Percentiles rank a stretch among this genome's conserved stretches.
Evolutionary conservation across 1,284 basidiomycete species (phyloP).

Genomic region (Cronartium quercuum): DNA sequence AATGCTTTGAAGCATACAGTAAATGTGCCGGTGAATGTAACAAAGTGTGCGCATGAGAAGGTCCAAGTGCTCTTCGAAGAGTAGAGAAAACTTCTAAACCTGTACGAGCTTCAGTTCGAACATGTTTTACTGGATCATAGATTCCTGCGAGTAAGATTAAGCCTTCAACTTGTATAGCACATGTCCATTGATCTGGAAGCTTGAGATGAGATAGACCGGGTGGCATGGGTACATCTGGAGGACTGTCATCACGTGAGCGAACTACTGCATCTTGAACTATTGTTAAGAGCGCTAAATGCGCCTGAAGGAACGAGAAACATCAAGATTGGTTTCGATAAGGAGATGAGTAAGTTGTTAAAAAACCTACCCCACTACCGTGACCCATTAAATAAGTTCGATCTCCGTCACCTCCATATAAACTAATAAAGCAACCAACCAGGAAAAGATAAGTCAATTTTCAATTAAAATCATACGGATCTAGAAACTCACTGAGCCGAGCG

Average conservation of each 20-base stretch:
- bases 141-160: conserved; percentile 42
- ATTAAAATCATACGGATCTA: not conserved
- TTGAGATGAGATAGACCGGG: not conserved
- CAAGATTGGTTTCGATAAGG: conserved; percentile 30
- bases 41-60: conserved; percentile 2
- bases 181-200: not conserved
- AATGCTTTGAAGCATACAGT: conserved; percentile 45
- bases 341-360: not conserved
- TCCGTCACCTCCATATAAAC: conserved; percentile 48
- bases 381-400: conserved; percentile 48
- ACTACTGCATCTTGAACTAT: conserved; percentile 50
- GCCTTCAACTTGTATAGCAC: conserved; percentile 40
- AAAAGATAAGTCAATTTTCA: not conserved
- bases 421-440: not conserved
- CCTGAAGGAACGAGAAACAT: no score
- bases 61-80: conserved; percentile 8
- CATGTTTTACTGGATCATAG: conserved; percentile 43
- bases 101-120: conserved; percentile 34
- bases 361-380: conserved; percentile 47
- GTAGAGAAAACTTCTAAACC: conserved; percentile 7
- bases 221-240: not conserved
- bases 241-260: conserved; percentile 42
- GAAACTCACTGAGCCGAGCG: conserved; percentile 42
- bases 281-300: conserved; percentile 48
- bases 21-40: conserved; percentile 48